Evolutionary conservation across 352 stramenopile species (phyloP), one percentile per base, ranked within the genome.

Genomic region (Pythium brassicae): DNA sequence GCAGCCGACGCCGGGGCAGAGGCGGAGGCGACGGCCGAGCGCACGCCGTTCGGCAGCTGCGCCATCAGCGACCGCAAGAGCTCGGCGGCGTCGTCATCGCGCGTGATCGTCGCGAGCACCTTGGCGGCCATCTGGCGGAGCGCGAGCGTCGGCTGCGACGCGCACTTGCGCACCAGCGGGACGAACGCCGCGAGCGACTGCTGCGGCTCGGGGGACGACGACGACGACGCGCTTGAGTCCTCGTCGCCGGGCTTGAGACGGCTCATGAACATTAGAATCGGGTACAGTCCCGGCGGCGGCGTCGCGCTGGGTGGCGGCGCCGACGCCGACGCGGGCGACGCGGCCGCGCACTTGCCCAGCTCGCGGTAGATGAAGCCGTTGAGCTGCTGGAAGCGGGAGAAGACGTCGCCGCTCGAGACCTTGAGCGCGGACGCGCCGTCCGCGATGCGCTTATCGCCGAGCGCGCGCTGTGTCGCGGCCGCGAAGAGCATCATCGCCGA

Each of bases 401-500:
- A 94, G 2, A 95, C 80, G 35, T 92, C 80, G 19, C 69, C 62
- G 43, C 78, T 83, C 15, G 81, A 59, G n/a, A 94, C 72, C 43
- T 85, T 81, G 55, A 78, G 61, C n/a, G 62, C 53, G 8, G 71
- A 82, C 26, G 74, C 74, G 23, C 81, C 81, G 50, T 94, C 86
- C 12, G 83, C 83, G 56, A 93, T 83, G 29, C 86, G 80, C 56
- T 95, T 93, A 57, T 94, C 83, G 46, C 82, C 83, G 43, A 95
- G 77, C 22, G 78, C 83, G 46, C 86, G 78, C 59, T 93, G 83
- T 2, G 81, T 88, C 3, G 80, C 73, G 0, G 87, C 87, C 3
- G 85, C 78, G 48, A 96, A 96, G 42, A 97, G 77, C 89, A 97
- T 97, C 87, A 96, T 97, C 1, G 85, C 79, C 37, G 86, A 96